Percentiles rank a stretch among this genome's conserved stretches.
phyloP scores from a whole-genome alignment of 257 asterid genomes.

The Ligustrum vulgare region DNA sequence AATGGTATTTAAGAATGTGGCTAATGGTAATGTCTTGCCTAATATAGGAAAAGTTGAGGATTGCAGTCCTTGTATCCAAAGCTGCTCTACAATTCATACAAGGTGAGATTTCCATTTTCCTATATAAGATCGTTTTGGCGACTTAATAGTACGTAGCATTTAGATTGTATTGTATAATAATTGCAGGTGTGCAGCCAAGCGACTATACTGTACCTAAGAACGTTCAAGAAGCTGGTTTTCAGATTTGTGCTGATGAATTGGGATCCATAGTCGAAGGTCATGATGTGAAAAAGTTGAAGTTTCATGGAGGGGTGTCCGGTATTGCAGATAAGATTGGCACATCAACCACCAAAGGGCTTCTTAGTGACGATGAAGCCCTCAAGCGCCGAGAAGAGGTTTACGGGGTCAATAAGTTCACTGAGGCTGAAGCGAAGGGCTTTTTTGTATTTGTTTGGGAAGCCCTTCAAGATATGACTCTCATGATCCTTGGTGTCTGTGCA shows the following conservation, averaged over 20 bases:
- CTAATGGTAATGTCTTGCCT: constrained; percentile 17
- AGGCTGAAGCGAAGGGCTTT: constrained; percentile 53
- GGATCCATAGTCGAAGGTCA: constrained; percentile 76
- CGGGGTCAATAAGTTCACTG: constrained; percentile 70
- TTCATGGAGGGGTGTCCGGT: constrained; percentile 73
- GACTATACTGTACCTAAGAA: constrained; percentile 70
- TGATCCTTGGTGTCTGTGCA: constrained; percentile 89
- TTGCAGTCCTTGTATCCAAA: constrained; percentile 83
- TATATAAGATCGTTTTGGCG: constrained; percentile 1
- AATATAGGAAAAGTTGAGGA: constrained; percentile 72
- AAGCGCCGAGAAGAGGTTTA: constrained; percentile 50
- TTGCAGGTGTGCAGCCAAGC: constrained; percentile 56
- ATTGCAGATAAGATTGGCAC: constrained; percentile 60
- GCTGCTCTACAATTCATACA: constrained; percentile 77
- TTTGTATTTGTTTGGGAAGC: constrained; percentile 86
- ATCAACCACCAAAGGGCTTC: constrained; percentile 50
- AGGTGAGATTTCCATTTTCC: constrained; percentile 43
- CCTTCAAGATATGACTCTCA: constrained; percentile 86
- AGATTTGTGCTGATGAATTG: constrained; percentile 73
- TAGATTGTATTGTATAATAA: not conserved
- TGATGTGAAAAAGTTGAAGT: constrained; percentile 56
- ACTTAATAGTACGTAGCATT: not conserved
- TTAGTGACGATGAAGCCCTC: constrained; percentile 44
- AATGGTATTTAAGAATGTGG: constrained; percentile 10
- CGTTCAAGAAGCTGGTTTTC: constrained; percentile 68